These are phyloP conservation scores for Gautieria morchelliformis DNA, from an alignment of 768 basidiomycete genomes.

Conservation along the genomic window DNA sequence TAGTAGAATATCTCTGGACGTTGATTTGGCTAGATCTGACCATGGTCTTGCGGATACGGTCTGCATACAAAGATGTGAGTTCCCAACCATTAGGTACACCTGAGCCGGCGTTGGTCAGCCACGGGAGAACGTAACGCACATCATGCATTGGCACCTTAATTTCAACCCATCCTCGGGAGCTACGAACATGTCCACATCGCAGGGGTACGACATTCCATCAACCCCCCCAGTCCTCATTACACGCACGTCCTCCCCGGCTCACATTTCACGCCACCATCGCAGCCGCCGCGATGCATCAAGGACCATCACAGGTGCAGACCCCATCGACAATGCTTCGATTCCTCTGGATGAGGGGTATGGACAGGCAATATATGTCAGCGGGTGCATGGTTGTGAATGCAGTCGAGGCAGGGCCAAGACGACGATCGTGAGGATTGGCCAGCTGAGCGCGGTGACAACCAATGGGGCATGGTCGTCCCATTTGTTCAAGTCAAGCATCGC, in stretches of 20 bases:
- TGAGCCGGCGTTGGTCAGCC: neutral
- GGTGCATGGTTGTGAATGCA: neutral
- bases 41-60: neutral
- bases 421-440: neutral
- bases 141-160: conserved; percentile 12
- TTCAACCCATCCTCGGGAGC: conserved; percentile 5
- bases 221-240: conserved; percentile 7
- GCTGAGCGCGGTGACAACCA: neutral
- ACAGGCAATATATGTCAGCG: conserved; percentile 28
- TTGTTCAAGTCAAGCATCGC: neutral
- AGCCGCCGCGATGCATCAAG: neutral
- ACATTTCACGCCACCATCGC: neutral
- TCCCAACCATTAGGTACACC: too few relatives aligned
- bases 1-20: neutral
- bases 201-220: conserved; percentile 11
- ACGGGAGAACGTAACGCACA: conserved; percentile 3
- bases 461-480: neutral
- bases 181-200: conserved; percentile 10
- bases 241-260: neutral
- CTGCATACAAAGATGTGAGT: too few relatives aligned
- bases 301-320: conserved; percentile 9
- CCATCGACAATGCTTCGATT: conserved; percentile 20
- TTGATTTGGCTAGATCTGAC: neutral
- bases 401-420: neutral
- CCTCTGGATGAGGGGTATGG: conserved; percentile 35